A percentile compares a stretch with the other conserved stretches of the same genome.
phyloP scores from a whole-genome alignment of 1,284 basidiomycete species.

The Laetiporus sulphureus region DNA sequence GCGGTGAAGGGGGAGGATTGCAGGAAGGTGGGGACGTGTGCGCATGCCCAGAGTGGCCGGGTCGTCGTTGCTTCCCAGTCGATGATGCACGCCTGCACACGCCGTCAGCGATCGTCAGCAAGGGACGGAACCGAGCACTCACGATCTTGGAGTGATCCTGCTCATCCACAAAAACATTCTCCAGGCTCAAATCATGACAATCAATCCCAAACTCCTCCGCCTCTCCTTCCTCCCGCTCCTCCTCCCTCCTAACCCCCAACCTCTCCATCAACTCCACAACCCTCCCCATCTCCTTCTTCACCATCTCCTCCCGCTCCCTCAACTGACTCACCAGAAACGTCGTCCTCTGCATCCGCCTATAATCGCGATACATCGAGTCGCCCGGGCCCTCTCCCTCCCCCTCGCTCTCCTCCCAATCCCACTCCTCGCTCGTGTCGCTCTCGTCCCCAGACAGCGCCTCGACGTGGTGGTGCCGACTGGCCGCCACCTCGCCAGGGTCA shows the following conservation, averaged over 20 bases:
- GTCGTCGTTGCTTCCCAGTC: slow-evolving; percentile 84
- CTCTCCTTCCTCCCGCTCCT: slow-evolving; percentile 23
- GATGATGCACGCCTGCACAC: slow-evolving; percentile 65
- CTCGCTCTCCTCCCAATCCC: slow-evolving; percentile 68
- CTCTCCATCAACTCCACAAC: slow-evolving; percentile 62
- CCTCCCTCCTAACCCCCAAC: slow-evolving; percentile 30
- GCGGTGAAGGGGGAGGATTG: slow-evolving; percentile 66
- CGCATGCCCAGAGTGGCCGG: slow-evolving; percentile 73
- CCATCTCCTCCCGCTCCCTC: slow-evolving; percentile 49
- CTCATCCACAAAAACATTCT: slow-evolving; percentile 75
- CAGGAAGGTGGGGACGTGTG: slow-evolving; percentile 73
- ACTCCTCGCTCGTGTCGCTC: slow-evolving; percentile 67
- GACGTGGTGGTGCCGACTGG: slow-evolving; percentile 62
- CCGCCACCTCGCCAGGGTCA: slow-evolving; percentile 66
- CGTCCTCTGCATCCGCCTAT: slow-evolving; percentile 66
- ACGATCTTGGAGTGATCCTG: slow-evolving; percentile 63
- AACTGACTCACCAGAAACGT: slow-evolving; percentile 72
- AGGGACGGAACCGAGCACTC: slow-evolving; percentile 25
- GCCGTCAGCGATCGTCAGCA: slow-evolving; percentile 5
- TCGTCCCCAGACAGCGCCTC: slow-evolving; percentile 59
- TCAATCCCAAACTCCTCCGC: slow-evolving; percentile 65
- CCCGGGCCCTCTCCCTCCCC: slow-evolving; percentile 70
- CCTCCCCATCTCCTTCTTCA: slow-evolving; percentile 60
- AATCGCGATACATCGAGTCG: slow-evolving; percentile 71
- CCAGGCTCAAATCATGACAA: slow-evolving; percentile 72